These are phyloP conservation scores for Alternaria tenuissima DNA, from an alignment of 2,329 filamentous ascomycete genomes.

Conservation along the genomic window DNA sequence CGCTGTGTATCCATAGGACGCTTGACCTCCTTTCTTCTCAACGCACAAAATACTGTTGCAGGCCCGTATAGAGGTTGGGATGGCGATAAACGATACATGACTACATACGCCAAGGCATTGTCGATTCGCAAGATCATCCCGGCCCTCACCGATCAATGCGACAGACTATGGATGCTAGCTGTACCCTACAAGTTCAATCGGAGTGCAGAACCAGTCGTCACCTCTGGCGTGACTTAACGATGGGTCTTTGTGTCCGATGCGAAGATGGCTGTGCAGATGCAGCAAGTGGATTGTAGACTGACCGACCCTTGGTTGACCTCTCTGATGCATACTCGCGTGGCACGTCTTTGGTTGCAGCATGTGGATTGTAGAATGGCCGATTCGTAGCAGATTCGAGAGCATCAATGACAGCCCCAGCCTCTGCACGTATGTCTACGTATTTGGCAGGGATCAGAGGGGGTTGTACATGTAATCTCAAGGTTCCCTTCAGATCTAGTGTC, in stretches of 20 bases:
- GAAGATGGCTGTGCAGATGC: not conserved
- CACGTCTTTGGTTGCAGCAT: not conserved
- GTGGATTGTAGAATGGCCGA: too few species aligned
- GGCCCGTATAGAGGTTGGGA: not conserved
- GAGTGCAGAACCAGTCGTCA: not conserved
- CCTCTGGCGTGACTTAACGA: not conserved
- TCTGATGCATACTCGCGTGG: not conserved
- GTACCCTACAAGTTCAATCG: too few species aligned
- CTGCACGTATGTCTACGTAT: slow-evolving; percentile 34
- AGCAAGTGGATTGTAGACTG: not conserved
- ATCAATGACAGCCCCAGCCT: slow-evolving; percentile 31
- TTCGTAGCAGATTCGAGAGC: not conserved
- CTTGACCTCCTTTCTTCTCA: not conserved
- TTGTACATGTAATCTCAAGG: slow-evolving; percentile 35
- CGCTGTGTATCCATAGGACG: not conserved
- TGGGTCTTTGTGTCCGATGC: not conserved
- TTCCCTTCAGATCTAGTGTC: slow-evolving; percentile 31
- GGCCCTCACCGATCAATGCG: not conserved
- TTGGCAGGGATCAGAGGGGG: slow-evolving; percentile 37
- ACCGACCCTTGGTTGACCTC: not conserved
- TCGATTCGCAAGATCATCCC: not conserved
- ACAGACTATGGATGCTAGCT: not conserved
- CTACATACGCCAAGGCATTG: not conserved
- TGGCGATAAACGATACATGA: not conserved
- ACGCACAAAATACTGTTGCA: not conserved